A percentile compares a stretch with the other conserved stretches of the same genome.
phyloP scores from a whole-genome alignment of 225 moss, liverwort and hornwort species.

The Pseudoscleropodium purum region DNA sequence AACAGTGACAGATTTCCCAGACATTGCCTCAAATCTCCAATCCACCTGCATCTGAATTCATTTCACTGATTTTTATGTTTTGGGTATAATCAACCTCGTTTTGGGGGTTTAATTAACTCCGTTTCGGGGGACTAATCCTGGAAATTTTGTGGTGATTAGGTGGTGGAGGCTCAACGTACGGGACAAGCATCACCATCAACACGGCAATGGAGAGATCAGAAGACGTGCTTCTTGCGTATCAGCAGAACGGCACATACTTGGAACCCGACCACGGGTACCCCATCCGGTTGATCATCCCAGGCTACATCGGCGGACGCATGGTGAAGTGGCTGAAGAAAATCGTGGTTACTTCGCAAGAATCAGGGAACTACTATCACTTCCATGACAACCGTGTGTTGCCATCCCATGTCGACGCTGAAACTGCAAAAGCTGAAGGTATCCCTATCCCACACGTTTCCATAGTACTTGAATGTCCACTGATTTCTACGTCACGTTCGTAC shows the following conservation, averaged over 20 bases:
- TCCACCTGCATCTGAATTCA: background rate
- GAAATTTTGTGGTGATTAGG: background rate
- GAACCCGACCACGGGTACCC: conserved; percentile 90
- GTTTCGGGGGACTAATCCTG: background rate
- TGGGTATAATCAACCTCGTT: background rate
- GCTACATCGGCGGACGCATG: conserved; percentile 95
- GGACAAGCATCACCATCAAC: conserved; percentile 62
- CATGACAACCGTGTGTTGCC: conserved; percentile 95
- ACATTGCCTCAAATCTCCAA: background rate
- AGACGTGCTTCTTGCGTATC: conserved; percentile 66
- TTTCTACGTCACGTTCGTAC: background rate
- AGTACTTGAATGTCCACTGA: background rate
- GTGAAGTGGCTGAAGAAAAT: conserved; percentile 93
- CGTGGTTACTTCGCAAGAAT: conserved; percentile 60
- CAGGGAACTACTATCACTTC: conserved; percentile 83
- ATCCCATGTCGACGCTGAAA: conserved; percentile 77
- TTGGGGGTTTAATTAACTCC: background rate
- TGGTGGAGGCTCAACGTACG: conserved; percentile 63
- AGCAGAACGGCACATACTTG: conserved; percentile 68
- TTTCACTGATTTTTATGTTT: no score
- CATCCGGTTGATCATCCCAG: conserved; percentile 72
- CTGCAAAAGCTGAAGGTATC: conserved; percentile 75
- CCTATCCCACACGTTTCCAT: background rate
- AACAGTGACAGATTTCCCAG: background rate
- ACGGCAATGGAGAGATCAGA: conserved; percentile 51